phyloP scores from a whole-genome alignment of 345 rosid species.

The Ceriops tagal region DNA sequence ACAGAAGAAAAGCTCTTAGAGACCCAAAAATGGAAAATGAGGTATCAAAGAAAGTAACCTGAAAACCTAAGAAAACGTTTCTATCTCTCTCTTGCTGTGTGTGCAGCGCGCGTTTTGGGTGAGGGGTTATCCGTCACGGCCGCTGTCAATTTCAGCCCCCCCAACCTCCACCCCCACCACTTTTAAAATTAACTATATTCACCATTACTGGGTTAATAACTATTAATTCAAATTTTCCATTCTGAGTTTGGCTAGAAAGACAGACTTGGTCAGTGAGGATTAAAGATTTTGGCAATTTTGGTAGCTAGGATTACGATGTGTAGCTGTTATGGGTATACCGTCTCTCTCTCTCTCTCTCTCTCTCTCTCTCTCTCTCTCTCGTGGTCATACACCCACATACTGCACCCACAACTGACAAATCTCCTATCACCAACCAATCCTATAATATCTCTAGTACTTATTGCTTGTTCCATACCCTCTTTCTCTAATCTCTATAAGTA shows the following conservation, averaged over 20 bases:
- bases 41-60: conserved; percentile 33
- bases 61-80: conserved; percentile 11
- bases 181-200: conserved; percentile 11
- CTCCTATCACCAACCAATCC: conserved; percentile 31
- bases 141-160: conserved; percentile 32
- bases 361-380: conserved; percentile 14
- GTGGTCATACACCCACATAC: background rate
- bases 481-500: conserved; percentile 21
- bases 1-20: conserved; percentile 11
- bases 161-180: conserved; percentile 6
- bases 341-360: conserved; percentile 22
- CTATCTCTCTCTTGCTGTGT: background rate
- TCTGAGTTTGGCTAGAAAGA: conserved; percentile 19
- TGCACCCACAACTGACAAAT: conserved; percentile 18
- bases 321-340: conserved; percentile 43
- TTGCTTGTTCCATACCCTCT: conserved; percentile 9
- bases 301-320: conserved; percentile 53
- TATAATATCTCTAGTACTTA: conserved; percentile 18
- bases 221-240: background rate
- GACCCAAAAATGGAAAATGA: conserved; percentile 29
- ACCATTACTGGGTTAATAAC: conserved; percentile 15
- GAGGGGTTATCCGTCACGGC: conserved; percentile 11
- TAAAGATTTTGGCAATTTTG: conserved; percentile 39
- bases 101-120: background rate
- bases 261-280: conserved; percentile 25